Evolutionary conservation across 148 eudicot species (phyloP).

Genomic region (Euryodendron excelsum): DNA sequence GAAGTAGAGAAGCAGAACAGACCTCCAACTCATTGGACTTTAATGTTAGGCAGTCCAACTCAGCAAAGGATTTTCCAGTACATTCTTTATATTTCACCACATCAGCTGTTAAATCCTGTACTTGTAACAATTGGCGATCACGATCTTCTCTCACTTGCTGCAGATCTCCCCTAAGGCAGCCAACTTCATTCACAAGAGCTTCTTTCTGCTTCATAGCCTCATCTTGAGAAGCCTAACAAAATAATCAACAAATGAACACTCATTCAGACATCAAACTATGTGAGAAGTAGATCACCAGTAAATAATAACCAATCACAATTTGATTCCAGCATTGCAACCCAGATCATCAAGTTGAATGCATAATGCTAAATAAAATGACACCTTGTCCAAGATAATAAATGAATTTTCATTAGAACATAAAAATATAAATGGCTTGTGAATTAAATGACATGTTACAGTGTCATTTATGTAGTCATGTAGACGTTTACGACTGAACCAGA

Average conservation of each 20-base stretch:
- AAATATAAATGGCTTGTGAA: no score
- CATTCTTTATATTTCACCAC: slow-evolving; percentile 56
- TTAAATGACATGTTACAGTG: no score
- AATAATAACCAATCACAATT: background rate
- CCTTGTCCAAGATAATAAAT: background rate
- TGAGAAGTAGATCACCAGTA: background rate
- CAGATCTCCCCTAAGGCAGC: slow-evolving; percentile 62
- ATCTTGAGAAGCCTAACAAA: slow-evolving; percentile 58
- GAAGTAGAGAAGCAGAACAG: slow-evolving; percentile 8
- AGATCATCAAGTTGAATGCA: background rate
- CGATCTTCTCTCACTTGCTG: slow-evolving; percentile 83
- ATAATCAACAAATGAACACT: no score
- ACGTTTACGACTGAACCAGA: no score
- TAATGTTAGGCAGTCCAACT: slow-evolving; percentile 48
- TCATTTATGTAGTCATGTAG: no score
- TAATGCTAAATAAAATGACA: background rate
- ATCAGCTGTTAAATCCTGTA: slow-evolving; percentile 58
- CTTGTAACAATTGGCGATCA: slow-evolving; percentile 60
- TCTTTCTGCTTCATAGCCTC: slow-evolving; percentile 76
- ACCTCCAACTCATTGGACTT: slow-evolving; percentile 84
- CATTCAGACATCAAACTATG: background rate
- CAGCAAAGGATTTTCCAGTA: slow-evolving; percentile 59
- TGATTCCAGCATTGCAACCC: background rate
- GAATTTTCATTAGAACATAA: no score
- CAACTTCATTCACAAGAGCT: slow-evolving; percentile 60